These are phyloP conservation scores for Tetrahymena malaccensis DNA, from an alignment of 73 alveolate genomes.

Conservation along the genomic window DNA sequence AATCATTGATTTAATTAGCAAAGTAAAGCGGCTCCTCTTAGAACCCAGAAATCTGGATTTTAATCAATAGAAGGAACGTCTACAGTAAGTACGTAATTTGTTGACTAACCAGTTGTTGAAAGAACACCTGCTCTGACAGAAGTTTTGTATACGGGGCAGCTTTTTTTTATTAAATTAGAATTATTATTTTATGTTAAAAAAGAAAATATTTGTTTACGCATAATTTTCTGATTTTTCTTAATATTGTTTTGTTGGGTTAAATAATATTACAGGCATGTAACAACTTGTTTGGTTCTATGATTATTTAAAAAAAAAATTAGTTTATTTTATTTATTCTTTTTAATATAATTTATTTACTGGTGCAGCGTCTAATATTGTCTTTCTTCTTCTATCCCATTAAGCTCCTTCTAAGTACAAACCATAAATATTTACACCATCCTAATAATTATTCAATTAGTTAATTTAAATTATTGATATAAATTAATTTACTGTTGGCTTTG, in stretches of 20 bases:
- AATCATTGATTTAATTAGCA: slow-evolving; percentile 73
- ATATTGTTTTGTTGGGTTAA: slow-evolving; percentile 79
- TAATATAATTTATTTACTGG: slow-evolving; percentile 51
- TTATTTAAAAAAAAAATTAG: background rate
- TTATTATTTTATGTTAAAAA: background rate
- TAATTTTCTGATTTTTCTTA: slow-evolving; percentile 64
- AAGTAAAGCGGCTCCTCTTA: slow-evolving; percentile 80
- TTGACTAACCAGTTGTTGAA: slow-evolving; percentile 95
- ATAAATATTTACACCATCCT: slow-evolving; percentile 90
- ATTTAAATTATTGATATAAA: background rate
- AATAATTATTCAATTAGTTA: slow-evolving; percentile 33
- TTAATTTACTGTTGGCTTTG: background rate
- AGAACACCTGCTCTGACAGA: slow-evolving; percentile 93
- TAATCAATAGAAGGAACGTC: slow-evolving; percentile 72
- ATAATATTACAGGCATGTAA: slow-evolving; percentile 88
- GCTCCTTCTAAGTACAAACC: slow-evolving; percentile 93
- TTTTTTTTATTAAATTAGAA: background rate
- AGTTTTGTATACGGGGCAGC: slow-evolving; percentile 94
- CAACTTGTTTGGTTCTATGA: slow-evolving; percentile 15
- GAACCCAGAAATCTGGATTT: slow-evolving; percentile 72
- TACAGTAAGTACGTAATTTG: slow-evolving; percentile 87
- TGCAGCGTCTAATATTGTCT: slow-evolving; percentile 60
- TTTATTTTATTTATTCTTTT: background rate
- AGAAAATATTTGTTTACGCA: background rate
- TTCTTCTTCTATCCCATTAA: slow-evolving; percentile 74